Evolutionary conservation across 768 basidiomycete species (phyloP).

Genomic region (Amyloporia xantha): DNA sequence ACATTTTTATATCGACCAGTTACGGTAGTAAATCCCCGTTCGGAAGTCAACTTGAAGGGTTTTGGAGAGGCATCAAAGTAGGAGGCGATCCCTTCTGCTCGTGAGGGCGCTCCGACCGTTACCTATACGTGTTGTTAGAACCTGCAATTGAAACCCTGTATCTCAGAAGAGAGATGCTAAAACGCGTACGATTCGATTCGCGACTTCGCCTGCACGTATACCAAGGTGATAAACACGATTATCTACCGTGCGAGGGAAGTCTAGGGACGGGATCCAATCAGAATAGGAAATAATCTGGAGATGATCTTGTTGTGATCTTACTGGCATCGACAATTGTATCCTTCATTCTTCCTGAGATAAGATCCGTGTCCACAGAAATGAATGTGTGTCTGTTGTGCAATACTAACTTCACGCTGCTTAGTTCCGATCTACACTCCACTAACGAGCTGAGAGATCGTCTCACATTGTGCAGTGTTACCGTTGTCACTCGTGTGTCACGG

Average conservation of each 20-base stretch:
- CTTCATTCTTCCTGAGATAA: constrained; percentile 39
- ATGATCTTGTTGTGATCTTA: constrained; percentile 19
- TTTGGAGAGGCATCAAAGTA: constrained; percentile 53
- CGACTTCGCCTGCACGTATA: constrained; percentile 67
- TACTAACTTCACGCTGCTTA: too few relatives aligned
- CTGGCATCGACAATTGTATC: constrained; percentile 60
- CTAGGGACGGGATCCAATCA: constrained; percentile 32
- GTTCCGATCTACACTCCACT: too few relatives aligned
- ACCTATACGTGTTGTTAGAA: constrained; percentile 41
- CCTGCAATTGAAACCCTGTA: not conserved
- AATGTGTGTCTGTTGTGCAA: too few relatives aligned
- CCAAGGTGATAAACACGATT: constrained; percentile 78
- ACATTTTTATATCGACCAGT: constrained; percentile 38
- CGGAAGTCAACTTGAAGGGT: constrained; percentile 59
- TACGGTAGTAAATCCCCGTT: constrained; percentile 59
- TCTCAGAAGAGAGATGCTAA: not conserved
- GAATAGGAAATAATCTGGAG: not conserved
- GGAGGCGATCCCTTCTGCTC: constrained; percentile 53
- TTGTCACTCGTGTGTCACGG: too few relatives aligned
- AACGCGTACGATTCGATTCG: constrained; percentile 64
- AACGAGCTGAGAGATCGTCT: too few relatives aligned
- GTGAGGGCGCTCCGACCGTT: constrained; percentile 68
- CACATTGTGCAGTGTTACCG: too few relatives aligned
- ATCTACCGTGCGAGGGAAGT: constrained; percentile 71
- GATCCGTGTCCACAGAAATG: too few relatives aligned